phyloP scores from a whole-genome alignment of 148 eudicot genomes.

The Persicaria tinctoria region DNA sequence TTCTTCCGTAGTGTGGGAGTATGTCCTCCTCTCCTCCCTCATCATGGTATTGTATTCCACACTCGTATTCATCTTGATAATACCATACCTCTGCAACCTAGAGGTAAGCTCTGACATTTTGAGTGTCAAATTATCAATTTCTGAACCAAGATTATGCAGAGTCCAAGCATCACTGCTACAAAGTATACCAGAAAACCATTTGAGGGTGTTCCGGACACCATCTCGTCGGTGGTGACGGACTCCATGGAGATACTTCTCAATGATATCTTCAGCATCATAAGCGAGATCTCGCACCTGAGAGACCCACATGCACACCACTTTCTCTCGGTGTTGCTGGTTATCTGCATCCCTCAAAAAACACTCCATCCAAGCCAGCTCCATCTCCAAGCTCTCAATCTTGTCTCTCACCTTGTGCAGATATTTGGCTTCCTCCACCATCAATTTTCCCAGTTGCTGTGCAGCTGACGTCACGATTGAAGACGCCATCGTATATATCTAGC shows the following conservation, averaged over 20 bases:
- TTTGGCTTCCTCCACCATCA: background rate
- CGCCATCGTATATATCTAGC: no score
- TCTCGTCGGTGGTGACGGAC: conserved; percentile 18
- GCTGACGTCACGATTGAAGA: no score
- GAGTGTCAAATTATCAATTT: no score
- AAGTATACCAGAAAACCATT: background rate
- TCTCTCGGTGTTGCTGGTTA: background rate
- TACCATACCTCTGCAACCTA: background rate
- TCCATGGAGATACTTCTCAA: no score
- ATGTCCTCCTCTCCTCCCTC: background rate
- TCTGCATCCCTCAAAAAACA: background rate
- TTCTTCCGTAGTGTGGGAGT: background rate
- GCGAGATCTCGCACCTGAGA: background rate
- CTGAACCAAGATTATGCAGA: no score
- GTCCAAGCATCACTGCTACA: background rate
- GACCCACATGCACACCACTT: background rate
- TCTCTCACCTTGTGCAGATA: background rate
- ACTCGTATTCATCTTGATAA: background rate
- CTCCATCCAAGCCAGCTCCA: background rate
- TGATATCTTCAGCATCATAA: no score
- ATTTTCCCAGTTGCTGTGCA: no score
- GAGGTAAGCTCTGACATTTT: no score
- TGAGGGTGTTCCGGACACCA: background rate
- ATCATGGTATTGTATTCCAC: background rate
- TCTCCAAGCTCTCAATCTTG: background rate